Evolutionary conservation across 1,139 yeast species (phyloP).

Genomic region (Saccharomyces pastorianus): DNA sequence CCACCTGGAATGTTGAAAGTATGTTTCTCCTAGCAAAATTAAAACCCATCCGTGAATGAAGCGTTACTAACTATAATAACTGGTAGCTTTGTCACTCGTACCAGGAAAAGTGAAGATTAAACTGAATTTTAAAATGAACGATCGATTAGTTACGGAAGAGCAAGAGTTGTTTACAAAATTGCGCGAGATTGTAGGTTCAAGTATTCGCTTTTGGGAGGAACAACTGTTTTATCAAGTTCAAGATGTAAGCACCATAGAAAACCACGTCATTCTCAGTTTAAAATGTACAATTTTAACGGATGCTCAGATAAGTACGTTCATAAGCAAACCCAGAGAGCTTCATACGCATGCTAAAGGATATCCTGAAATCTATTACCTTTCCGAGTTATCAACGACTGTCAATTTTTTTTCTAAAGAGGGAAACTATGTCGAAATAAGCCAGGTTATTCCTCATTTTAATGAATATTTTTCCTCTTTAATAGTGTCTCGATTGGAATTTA

Average conservation of each 20-base stretch:
- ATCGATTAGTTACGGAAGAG: not conserved
- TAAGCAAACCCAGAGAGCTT: conserved; percentile 11
- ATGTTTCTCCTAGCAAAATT: not conserved
- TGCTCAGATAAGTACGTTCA: conserved; percentile 11
- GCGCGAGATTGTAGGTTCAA: not conserved
- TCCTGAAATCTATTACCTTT: conserved; percentile 6
- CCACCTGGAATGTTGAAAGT: not conserved
- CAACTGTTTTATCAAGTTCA: conserved; percentile 8
- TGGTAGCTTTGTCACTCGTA: not conserved
- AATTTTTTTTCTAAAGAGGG: conserved; percentile 5
- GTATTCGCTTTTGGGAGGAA: conserved; percentile 11
- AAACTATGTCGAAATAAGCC: not conserved
- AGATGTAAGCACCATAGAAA: not conserved
- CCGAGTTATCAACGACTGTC: conserved; percentile 5
- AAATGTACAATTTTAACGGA: conserved; percentile 15
- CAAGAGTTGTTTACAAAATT: not conserved
- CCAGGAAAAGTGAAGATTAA: not conserved
- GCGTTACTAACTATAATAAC: not conserved
- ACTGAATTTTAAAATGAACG: not conserved
- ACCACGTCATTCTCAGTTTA: conserved; percentile 6
- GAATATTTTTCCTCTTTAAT: conserved; percentile 23
- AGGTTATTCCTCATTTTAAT: conserved; percentile 14
- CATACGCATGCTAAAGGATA: conserved; percentile 5
- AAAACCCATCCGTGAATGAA: not conserved
- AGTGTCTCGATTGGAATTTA: conserved; percentile 26